Base-by-base conservation (phyloP, 805 yeast species). In the Yarrowia deformans region DNA sequence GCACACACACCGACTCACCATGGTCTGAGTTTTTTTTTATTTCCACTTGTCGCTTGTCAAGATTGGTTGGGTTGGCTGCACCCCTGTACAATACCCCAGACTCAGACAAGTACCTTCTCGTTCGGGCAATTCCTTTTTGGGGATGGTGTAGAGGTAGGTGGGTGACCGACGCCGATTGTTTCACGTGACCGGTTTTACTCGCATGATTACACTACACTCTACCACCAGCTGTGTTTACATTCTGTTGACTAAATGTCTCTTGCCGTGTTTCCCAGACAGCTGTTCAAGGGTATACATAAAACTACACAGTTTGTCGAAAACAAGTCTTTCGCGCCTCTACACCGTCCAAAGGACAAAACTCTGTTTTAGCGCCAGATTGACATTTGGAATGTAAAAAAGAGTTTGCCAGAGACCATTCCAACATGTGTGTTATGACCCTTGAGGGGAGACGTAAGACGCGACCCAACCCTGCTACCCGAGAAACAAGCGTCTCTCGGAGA, bases 21-120 rank as follows among this genome's bases (percentile, higher is more conserved):
- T 23, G 29, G 29, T 23, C 29, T 23, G 29, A 23, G 29, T 23
- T 23, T 23, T 23, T 23, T 23, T 23, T 23, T 34, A 34, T 7
- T 34, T 7, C 37, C 10, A 9, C 23, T 8, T 7, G 43, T 18
- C 8, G 8, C 14, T 23, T 4, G 23, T 49, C 39, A 9, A 23
- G 55, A 16, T 16, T 16, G 23, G 10, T 34, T 32, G 35, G 42
- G 18, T 35, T 18, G 40, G 23, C 42, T 35, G 45, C 60, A 39
- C 60, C 58, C 58, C 42, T 54, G 58, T 54, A 54, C 39, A 6
- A 16, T 49, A 49, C 56, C 56, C 56, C 56, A 35, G 56, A 52
- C 54, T 52, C 29, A 32, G 54, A 52, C 56, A 49, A 49, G 54
- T 39, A 32, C 54, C 54, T 49, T 49, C 54, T 32, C 8, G 14